Base-by-base conservation (phyloP, 768 basidiomycete species). In the Psilocybe azurescens region DNA sequence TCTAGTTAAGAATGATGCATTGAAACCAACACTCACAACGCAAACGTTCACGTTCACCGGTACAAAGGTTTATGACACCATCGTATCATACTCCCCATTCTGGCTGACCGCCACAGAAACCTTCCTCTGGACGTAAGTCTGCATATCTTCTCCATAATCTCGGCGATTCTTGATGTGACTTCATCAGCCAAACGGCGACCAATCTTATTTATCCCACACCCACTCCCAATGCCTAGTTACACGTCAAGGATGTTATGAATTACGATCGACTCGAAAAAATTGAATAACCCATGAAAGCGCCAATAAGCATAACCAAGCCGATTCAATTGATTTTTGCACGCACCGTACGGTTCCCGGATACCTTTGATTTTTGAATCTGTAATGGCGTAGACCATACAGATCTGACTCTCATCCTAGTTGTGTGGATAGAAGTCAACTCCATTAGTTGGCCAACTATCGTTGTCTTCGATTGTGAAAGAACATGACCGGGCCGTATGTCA, bases 51-150 rank as follows among this genome's bases (percentile, higher is more conserved):
- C 44, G 9, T 56, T 44, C 54, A 56, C 54, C 11, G 54, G 54
- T n/a, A 32, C 30, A 13, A 29, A n/a, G 36, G 18, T 56, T 18
- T 56, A 56, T 14, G 18, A 56, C 5, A 56, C 54, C 13, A 56
- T 56, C 28, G 28, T 44, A 4, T 4, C 54, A 5, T 36, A 41
- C 14, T 30, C 54, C 9, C 54, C 54, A 6, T 56, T 24, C 54
- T 56, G 54, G 54, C 5, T 44, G 20, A 56, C 54, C 18, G 38
- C 14, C 2, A 56, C 54, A 18, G 38, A 28, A 16, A 46, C 39
- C 3, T 56, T 56, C 54, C 54, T 46, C 18, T 56, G 54, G 54
- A 56, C 54, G 54, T 56, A 16, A 56, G 54, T 38, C n/a, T 20
- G 33, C 29, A 18, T 20, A n/a, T 10, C 33, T 7, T 18, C 32